Base-by-base conservation (phyloP, 2,329 filamentous ascomycete genomes). In the Talaromyces sp. region DNA sequence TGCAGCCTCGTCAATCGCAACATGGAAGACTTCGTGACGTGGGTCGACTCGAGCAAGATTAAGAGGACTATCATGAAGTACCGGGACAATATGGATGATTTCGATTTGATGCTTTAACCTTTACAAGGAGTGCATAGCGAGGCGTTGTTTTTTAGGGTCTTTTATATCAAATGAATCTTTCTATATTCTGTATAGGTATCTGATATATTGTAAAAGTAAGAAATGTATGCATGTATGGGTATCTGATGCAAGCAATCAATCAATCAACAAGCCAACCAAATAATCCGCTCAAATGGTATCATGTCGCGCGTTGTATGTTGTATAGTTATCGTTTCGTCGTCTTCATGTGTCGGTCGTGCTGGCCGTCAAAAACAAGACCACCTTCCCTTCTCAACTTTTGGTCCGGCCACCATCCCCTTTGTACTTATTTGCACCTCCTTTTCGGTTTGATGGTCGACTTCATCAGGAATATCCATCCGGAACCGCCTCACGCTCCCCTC, bases 1-100 rank as follows among this genome's bases (percentile, higher is more conserved):
- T 15, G 2, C 19, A 66, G 64, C 38, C 53, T 97, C 62, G 92
- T 98, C 7, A 95, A 92, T 43, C 85, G 93, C 69, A 91, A 88
- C 67, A 92, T 96, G 85, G 94, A 98, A 80, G 94, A 98, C 80
- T 97, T 96, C 76, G 91, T 98, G 19, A 97, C 94, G 0, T 98
- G 94, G 94, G 90, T 94, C 10, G 91, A 96, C 73, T 92, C 92
- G 67, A 96, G 92, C 79, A 97, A 97, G 90, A 93, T 98, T 78
- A 97, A 96, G 89, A 87, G 91, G 75, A 95, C 93, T 76, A 96
- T 97, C 69, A 89, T 97, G 87, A 92, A 91, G 80, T 98, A 97
- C 77, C 88, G 92, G 72, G 93, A 97, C 79, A 92, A 96, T 83
- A 80, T 97, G 79, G 94, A 98, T 80, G 94, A 98, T 80, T 98